Conservation (phyloP, 1,284 basidiomycete species). For the Caloboletus inedulis region DNA sequence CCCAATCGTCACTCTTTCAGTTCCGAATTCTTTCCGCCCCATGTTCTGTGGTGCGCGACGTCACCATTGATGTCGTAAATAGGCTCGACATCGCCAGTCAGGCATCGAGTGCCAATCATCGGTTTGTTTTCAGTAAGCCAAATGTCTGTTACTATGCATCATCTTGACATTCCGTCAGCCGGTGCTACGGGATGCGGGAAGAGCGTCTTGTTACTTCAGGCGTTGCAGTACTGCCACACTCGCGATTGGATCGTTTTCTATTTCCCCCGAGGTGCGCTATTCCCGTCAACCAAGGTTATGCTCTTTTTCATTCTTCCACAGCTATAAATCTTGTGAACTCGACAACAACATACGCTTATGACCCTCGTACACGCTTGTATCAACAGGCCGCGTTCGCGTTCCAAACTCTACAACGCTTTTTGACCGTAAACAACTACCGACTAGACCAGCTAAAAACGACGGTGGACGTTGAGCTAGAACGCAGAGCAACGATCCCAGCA, state of each 20-base stretch:
- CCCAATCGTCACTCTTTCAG: slow-evolving; percentile 36
- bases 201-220: slow-evolving; percentile 78
- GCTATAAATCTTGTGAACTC: slow-evolving; percentile 78
- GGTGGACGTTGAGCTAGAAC: slow-evolving; percentile 45
- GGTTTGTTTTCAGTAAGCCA: slow-evolving; percentile 61
- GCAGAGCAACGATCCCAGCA: slow-evolving; percentile 42
- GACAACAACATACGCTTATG: slow-evolving; percentile 73
- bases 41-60: slow-evolving; percentile 62
- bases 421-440: slow-evolving; percentile 50
- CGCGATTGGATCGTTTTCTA: slow-evolving; percentile 86
- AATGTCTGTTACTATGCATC: background rate
- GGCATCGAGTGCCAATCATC: slow-evolving; percentile 41
- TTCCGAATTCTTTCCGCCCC: slow-evolving; percentile 64
- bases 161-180: slow-evolving; percentile 40
- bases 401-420: slow-evolving; percentile 58
- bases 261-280: slow-evolving; percentile 68
- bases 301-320: slow-evolving; percentile 21
- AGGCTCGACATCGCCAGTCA: slow-evolving; percentile 48
- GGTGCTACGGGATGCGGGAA: slow-evolving; percentile 85
- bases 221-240: slow-evolving; percentile 68
- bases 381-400: slow-evolving; percentile 68
- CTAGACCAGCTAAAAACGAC: slow-evolving; percentile 41
- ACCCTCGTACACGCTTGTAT: slow-evolving; percentile 73
- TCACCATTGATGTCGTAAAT: slow-evolving; percentile 54
- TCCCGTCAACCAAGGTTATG: background rate